Evolutionary conservation across 179 eudicot genomes (phyloP), one percentile per base, ranked within the genome.

Genomic region (Silene noctiflora): DNA sequence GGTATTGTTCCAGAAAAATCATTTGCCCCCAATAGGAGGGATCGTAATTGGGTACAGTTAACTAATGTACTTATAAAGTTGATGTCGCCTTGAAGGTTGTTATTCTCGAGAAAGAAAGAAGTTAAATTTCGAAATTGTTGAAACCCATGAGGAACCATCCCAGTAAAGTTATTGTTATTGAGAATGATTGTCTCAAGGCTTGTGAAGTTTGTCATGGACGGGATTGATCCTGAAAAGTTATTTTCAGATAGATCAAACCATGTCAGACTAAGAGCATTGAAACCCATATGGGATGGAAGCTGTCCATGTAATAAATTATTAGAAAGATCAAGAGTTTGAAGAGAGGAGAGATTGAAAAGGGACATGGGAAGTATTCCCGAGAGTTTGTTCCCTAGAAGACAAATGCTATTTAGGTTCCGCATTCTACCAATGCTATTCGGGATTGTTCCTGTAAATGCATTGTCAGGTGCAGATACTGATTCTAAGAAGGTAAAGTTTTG

Each of bases 281-380:
- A 27, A n/a, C 81, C 76, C 4, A 82, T 39, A 4, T 75, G 53
- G n/a, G 31, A 22, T 19, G 84, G 84, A 82, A 78, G 69, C 13
- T 58, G 64, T 6, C 84, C 84, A 5, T 53, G 13, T 0, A 82
- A 60, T 13, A 29, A 60, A 29, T 78, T 82, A 0, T 0, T 12
- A 11, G 6, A 31, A 8, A 75, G 21, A 56, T 39, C 68, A 4
- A 82, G 27, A 8, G 14, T 5, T 8, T 21, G 35, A 16, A 82
- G 75, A 3, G 59, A 56, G 4, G 81, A 69, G 7, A 78, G 73
- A 44, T 82, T 81, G 44, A 55, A 81, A 33, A 81, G 11, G 0
- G 84, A 77, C 4, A 16, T 0, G 6, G 81, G 84, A 29, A 81
- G 19, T 2, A 17, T 73, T 24, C 83, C 83, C 4, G 75, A 67